Evolutionary conservation across 2,329 filamentous ascomycete genomes (phyloP), one percentile per base, ranked within the genome.

Genomic region (Ophiostoma novo-ulmi): DNA sequence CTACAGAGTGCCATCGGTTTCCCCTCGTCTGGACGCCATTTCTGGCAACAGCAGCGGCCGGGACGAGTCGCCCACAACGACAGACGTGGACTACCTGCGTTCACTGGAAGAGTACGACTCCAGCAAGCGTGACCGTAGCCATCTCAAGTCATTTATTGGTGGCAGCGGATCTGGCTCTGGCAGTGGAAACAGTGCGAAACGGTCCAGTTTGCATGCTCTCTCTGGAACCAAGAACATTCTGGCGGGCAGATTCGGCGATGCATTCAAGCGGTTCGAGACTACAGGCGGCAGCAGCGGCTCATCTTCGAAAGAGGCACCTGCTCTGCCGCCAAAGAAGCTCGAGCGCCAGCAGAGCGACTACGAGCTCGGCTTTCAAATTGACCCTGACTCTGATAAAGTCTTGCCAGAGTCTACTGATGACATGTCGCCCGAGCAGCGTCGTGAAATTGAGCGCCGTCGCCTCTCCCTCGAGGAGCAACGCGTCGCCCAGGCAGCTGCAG

Each of bases 191-290:
- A 81, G 82, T 17, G 52, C 44, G 66, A 97, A 97, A 78, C 87
- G 91, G 13, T 85, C 89, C 0, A 95, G 92, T 78, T 80, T 97
- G 1, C 85, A 91, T 70, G 88, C 90, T 0, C 80, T 92, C 22
- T 88, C 90, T 7, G 88, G 88, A 55, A 91, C 91, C 36, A 97
- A 95, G 79, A 92, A 88, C 71, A 88, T 97, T 52, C 83, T 97
- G n/a, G 90, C 89, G 5, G 92, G 93, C 35, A 93, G 91, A 75
- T 97, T 98, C 78, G 93, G 94, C 0, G 94, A 97, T 76, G 94
- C 94, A 3, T 97, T 98, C 81, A 93, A 94, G 77, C 87, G 91
- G 6, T 98, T 98, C 75, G 95, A 99, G 78, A 70, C 69, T 4
- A 74, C 71, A 20, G 55, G 70, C 1, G 85, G 83, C 72, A 79